phyloP scores from a whole-genome alignment of 768 basidiomycete species.

The Trametes cinnabarina region DNA sequence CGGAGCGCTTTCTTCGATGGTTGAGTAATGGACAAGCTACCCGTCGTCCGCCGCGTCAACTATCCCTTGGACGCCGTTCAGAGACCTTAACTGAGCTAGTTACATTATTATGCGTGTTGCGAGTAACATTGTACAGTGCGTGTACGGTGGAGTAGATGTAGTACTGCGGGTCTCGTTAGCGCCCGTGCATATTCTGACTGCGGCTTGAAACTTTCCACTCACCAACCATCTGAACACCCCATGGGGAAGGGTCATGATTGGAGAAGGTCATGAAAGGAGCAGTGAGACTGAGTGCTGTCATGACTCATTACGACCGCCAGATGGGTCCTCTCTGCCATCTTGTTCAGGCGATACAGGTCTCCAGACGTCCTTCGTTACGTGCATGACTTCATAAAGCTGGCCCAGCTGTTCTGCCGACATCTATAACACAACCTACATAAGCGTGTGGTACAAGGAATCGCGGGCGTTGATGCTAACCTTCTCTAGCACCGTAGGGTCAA shows the following conservation, averaged over 20 bases:
- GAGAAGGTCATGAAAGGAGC: no score
- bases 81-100: background rate
- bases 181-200: no score
- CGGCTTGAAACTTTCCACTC: no score
- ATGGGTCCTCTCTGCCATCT: background rate
- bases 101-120: no score
- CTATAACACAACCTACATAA: slow-evolving; percentile 36
- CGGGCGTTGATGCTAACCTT: slow-evolving; percentile 47
- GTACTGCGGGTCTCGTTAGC: no score
- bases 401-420: slow-evolving; percentile 90
- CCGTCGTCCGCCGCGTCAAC: background rate
- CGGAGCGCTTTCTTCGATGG: background rate
- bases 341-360: slow-evolving; percentile 42
- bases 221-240: no score
- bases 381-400: slow-evolving; percentile 94
- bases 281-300: background rate
- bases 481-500: slow-evolving; percentile 72
- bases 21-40: background rate
- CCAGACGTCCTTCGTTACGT: slow-evolving; percentile 86
- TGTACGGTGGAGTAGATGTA: no score
- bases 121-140: no score
- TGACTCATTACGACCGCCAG: background rate
- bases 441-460: background rate
- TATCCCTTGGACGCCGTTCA: no score
- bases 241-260: no score